A percentile compares a stretch with the other conserved stretches of the same genome.
These are phyloP conservation scores for Colletotrichum musicola DNA, from an alignment of 2,329 filamentous ascomycete species.

Conservation along the genomic window DNA sequence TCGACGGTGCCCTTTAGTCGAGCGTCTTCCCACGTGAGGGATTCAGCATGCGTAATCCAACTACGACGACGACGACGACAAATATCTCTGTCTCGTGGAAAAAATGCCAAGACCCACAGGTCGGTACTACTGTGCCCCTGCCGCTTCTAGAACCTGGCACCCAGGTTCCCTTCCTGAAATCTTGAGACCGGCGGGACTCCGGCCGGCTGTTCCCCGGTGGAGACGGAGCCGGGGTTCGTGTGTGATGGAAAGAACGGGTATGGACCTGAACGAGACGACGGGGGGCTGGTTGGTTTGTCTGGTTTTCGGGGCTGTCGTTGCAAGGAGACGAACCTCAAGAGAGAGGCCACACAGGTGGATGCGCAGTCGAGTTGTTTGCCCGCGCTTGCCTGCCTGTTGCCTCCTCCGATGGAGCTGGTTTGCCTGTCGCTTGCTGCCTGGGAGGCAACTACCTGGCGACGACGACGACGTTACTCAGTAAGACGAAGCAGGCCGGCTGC, in stretches of 20 bases:
- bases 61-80: background rate
- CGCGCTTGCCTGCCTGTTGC: background rate
- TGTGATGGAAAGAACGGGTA: constrained; percentile 4
- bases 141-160: constrained; percentile 36
- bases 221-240: constrained; percentile 21
- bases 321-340: too few species aligned
- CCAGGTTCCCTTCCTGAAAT: constrained; percentile 30
- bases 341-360: background rate
- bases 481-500: too few species aligned
- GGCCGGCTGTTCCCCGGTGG: constrained; percentile 37
- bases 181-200: constrained; percentile 36
- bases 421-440: constrained; percentile 2
- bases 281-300: background rate
- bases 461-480: too few species aligned
- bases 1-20: constrained; percentile 1
- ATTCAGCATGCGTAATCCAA: constrained; percentile 1
- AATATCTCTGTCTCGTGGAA: too few species aligned
- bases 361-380: background rate
- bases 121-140: constrained; percentile 11
- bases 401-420: background rate
- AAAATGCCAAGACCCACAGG: background rate
- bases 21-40: constrained; percentile 9
- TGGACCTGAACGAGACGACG: too few species aligned
- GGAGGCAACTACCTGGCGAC: background rate
- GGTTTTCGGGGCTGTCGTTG: too few species aligned